A percentile compares a stretch with the other conserved stretches of the same genome.
Conservation (phyloP, 257 asterid species). For the Coffea canephora region DNA sequence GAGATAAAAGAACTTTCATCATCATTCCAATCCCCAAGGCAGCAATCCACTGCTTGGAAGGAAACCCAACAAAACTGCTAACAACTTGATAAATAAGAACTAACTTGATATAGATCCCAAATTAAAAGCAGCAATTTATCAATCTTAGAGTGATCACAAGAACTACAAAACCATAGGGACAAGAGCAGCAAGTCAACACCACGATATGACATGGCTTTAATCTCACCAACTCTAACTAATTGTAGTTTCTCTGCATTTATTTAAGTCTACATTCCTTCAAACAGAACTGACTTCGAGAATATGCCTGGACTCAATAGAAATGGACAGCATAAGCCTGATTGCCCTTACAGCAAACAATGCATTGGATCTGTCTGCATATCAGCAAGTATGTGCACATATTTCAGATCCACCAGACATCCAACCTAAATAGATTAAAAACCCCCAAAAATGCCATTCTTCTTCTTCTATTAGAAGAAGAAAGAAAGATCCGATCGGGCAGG, state of each 20-base stretch:
- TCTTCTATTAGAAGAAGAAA: neutral
- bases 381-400: neutral
- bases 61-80: neutral
- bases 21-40: slow-evolving; percentile 21
- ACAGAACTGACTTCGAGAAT: neutral
- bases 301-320: neutral
- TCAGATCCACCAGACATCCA: neutral
- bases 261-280: neutral
- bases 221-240: neutral
- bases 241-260: neutral
- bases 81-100: neutral
- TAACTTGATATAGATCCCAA: neutral
- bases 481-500: neutral
- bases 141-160: neutral
- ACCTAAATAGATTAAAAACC: neutral
- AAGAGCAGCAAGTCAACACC: neutral
- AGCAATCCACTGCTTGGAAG: neutral
- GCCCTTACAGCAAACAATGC: neutral
- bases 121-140: neutral
- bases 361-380: neutral
- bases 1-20: slow-evolving; percentile 7
- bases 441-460: neutral
- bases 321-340: neutral
- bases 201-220: neutral
- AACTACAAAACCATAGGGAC: neutral